Evolutionary conservation across 1,139 yeast genomes (phyloP).

Genomic region (Chernovozyma sophiae-reginae): DNA sequence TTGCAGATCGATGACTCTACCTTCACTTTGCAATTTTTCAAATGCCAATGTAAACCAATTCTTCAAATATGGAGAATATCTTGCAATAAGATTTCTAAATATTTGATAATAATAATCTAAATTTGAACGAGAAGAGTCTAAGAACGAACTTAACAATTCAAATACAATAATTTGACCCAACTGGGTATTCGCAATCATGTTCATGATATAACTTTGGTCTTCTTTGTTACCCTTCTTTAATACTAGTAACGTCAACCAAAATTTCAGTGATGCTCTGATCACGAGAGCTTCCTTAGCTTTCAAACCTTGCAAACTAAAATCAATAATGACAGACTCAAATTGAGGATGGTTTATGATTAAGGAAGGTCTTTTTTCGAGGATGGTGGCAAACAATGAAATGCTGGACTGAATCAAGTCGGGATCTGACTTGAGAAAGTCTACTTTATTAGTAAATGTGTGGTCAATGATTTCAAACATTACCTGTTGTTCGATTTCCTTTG

Average conservation of each 20-base stretch:
- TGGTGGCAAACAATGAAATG: constrained; percentile 38
- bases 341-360: constrained; percentile 35
- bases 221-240: constrained; percentile 49
- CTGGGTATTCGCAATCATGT: constrained; percentile 28
- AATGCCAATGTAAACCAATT: constrained; percentile 41
- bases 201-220: constrained; percentile 39
- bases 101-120: constrained; percentile 55
- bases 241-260: constrained; percentile 59
- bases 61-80: constrained; percentile 46
- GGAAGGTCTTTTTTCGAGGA: constrained; percentile 49
- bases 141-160: constrained; percentile 30
- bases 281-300: constrained; percentile 61
- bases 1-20: constrained; percentile 15
- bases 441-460: constrained; percentile 26
- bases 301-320: constrained; percentile 43
- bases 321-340: constrained; percentile 33
- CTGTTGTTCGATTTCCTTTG: constrained; percentile 22
- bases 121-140: constrained; percentile 56
- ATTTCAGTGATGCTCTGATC: constrained; percentile 55
- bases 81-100: constrained; percentile 49
- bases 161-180: constrained; percentile 30
- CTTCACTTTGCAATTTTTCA: constrained; percentile 18
- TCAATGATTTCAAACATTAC: constrained; percentile 25
- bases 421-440: constrained; percentile 41
- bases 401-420: constrained; percentile 51